These are phyloP conservation scores for Ustilaginoidea virens DNA, from an alignment of 2,329 filamentous ascomycete genomes.

Conservation along the genomic window DNA sequence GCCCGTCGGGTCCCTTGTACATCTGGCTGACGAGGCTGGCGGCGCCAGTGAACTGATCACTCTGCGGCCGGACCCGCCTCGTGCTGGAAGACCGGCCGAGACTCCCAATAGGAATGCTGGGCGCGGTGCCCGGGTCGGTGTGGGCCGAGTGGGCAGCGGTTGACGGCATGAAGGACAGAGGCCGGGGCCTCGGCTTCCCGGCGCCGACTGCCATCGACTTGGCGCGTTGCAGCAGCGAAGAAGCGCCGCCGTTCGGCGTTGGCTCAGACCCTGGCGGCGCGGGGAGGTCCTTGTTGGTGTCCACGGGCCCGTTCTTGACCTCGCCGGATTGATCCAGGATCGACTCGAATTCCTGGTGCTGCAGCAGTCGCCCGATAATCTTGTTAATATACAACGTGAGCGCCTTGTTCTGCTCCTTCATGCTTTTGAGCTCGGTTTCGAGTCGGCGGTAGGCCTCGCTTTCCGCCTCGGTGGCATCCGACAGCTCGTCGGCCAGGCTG, in stretches of 20 bases:
- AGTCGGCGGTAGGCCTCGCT: conserved; percentile 48
- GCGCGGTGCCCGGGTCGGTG: conserved; percentile 57
- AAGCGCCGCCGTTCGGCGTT: conserved; percentile 21
- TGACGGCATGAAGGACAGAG: conserved; percentile 42
- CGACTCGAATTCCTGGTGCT: conserved; percentile 88
- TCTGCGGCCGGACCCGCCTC: conserved; percentile 41
- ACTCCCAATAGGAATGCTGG: conserved; percentile 55
- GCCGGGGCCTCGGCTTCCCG: conserved; percentile 33
- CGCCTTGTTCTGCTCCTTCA: conserved; percentile 93
- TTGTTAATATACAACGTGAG: conserved; percentile 97
- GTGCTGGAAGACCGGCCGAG: conserved; percentile 37
- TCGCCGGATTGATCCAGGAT: conserved; percentile 72
- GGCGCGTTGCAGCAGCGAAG: conserved; percentile 42
- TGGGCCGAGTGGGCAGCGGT: conserved; percentile 25
- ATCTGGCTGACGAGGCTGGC: conserved; percentile 75
- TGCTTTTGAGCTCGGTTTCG: conserved; percentile 61
- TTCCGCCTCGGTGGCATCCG: conserved; percentile 47
- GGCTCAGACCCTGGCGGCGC: conserved; percentile 36
- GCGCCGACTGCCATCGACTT: conserved; percentile 41
- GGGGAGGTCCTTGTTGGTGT: conserved; percentile 73
- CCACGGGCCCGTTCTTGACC: conserved; percentile 18
- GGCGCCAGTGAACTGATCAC: conserved; percentile 46
- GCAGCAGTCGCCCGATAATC: conserved; percentile 88
- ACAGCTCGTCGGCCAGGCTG: conserved; percentile 78
- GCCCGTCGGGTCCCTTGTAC: conserved; percentile 60